phyloP scores from a whole-genome alignment of 192 early-diverging fungal species.

The Coemansia sp. region DNA sequence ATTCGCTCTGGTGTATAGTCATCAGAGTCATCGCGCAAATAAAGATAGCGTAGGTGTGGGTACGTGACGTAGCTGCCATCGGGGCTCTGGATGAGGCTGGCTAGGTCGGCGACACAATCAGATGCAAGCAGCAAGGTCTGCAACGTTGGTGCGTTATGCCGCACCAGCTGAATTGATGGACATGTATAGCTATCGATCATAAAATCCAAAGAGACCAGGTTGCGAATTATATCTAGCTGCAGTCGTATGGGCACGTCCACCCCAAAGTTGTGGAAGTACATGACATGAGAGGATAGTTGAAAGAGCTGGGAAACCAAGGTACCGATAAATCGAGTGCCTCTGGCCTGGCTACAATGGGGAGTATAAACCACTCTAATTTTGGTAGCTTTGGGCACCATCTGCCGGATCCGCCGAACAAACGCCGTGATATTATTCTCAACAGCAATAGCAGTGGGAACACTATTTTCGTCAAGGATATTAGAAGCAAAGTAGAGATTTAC shows the following conservation, averaged over 20 bases:
- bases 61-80: constrained; percentile 1
- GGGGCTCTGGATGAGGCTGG: constrained; percentile 1
- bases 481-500: neutral
- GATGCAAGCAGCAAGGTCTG: neutral
- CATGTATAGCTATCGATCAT: neutral
- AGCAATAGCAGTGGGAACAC: neutral
- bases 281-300: neutral
- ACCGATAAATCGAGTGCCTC: neutral
- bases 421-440: neutral
- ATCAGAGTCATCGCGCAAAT: neutral
- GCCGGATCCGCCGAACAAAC: neutral
- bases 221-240: no score
- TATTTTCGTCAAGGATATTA: neutral
- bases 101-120: neutral
- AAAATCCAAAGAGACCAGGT: neutral
- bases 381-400: neutral
- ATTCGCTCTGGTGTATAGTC: neutral
- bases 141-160: neutral
- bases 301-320: neutral
- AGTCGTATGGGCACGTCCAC: no score
- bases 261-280: neutral
- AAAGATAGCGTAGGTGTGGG: neutral
- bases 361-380: neutral
- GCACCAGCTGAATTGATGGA: neutral
- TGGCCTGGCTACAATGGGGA: neutral